Evolutionary conservation across 1,139 yeast species (phyloP).

Genomic region (Suhomyces kunorum): DNA sequence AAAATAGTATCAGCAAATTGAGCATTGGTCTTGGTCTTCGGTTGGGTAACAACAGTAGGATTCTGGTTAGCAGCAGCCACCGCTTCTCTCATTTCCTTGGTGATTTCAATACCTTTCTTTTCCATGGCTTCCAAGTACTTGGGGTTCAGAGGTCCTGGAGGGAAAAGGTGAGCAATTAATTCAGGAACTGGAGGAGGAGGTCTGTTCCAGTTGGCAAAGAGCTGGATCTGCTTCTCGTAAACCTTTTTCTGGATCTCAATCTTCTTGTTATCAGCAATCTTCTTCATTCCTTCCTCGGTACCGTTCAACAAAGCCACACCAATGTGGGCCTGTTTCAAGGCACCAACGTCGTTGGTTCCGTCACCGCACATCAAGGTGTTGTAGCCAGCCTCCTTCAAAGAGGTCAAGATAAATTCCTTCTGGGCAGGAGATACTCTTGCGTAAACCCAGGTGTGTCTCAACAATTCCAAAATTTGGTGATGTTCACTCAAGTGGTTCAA

Average conservation of each 20-base stretch:
- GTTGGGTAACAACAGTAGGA: constrained; percentile 29
- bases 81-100: constrained; percentile 63
- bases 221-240: constrained; percentile 80
- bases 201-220: constrained; percentile 79
- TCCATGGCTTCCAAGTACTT: constrained; percentile 84
- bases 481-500: constrained; percentile 64
- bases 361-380: constrained; percentile 99
- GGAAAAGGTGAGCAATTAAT: constrained; percentile 88
- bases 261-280: constrained; percentile 79
- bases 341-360: constrained; percentile 99
- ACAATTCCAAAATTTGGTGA: constrained; percentile 64
- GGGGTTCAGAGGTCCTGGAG: constrained; percentile 94
- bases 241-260: constrained; percentile 64
- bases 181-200: constrained; percentile 87
- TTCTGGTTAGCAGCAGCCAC: constrained; percentile 53
- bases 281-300: constrained; percentile 91
- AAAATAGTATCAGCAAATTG: constrained; percentile 72
- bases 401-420: constrained; percentile 85
- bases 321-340: constrained; percentile 95
- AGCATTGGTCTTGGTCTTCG: constrained; percentile 43
- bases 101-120: constrained; percentile 72
- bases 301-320: constrained; percentile 97
- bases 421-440: constrained; percentile 98
- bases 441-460: constrained; percentile 93
- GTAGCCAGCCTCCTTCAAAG: constrained; percentile 86